Conservation (phyloP, 805 yeast genomes). For the Brettanomyces custersianus region DNA sequence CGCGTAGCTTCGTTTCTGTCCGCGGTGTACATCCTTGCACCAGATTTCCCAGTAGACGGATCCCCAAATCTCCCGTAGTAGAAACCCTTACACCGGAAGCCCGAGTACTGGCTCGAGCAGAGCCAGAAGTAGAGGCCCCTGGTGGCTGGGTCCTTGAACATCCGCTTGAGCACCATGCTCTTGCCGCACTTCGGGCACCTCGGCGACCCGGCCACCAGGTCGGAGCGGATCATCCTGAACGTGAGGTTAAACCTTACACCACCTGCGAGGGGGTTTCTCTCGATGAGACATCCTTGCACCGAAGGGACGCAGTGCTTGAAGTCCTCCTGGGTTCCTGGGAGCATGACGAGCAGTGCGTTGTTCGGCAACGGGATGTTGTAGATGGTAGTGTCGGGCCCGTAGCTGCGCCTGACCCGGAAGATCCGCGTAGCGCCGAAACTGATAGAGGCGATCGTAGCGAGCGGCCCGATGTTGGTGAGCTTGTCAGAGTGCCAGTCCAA, state of each 20-base stretch:
- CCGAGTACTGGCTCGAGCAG: conserved; percentile 40
- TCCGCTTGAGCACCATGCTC: conserved; percentile 47
- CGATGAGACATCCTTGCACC: conserved; percentile 27
- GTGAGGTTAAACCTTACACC: conserved; percentile 54
- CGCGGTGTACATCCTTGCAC: conserved; percentile 19
- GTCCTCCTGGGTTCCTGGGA: conserved; percentile 71
- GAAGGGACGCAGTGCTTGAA: conserved; percentile 59
- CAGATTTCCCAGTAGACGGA: conserved; percentile 15
- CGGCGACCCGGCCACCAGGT: conserved; percentile 29
- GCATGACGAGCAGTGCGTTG: conserved; percentile 63
- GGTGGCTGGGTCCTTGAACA: conserved; percentile 34
- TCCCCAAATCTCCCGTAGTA: conserved; percentile 40
- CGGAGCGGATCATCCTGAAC: conserved; percentile 43
- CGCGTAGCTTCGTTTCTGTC: conserved; percentile 27
- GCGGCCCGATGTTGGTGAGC: conserved; percentile 63
- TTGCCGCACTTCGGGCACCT: conserved; percentile 32
- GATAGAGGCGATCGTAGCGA: conserved; percentile 56
- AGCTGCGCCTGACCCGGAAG: conserved; percentile 42
- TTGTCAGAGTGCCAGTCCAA: conserved; percentile 76
- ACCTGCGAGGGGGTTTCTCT: conserved; percentile 38
- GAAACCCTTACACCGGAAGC: conserved; percentile 38
- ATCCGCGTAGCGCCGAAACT: conserved; percentile 65
- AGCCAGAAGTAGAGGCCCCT: conserved; percentile 61
- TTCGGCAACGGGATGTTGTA: conserved; percentile 58
- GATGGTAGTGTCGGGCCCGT: conserved; percentile 23